Evolutionary conservation across 257 asterid species (phyloP).

Genomic region (Solanum tacnaense): DNA sequence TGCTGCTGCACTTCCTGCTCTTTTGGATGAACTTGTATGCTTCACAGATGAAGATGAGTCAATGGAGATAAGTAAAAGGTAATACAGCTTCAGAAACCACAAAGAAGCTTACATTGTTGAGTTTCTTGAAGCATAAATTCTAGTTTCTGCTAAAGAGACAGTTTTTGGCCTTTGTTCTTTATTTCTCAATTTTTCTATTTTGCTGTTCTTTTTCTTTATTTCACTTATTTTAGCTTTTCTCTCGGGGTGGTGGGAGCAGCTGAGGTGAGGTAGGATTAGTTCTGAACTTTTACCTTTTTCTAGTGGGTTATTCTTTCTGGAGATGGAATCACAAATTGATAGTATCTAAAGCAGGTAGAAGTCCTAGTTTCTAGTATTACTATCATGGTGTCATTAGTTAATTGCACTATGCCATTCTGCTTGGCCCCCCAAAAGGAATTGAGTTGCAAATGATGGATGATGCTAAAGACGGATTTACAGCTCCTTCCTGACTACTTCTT

Average conservation of each 20-base stretch:
- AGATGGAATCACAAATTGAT: neutral
- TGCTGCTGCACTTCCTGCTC: constrained; percentile 73
- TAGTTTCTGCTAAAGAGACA: neutral
- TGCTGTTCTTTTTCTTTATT: neutral
- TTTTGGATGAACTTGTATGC: constrained; percentile 85
- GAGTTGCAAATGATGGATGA: neutral
- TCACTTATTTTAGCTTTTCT: neutral
- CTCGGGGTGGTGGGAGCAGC: neutral
- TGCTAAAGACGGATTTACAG: neutral
- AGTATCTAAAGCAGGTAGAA: neutral
- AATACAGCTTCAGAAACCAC: neutral
- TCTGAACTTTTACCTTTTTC: neutral
- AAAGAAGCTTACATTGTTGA: neutral
- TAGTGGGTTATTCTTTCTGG: neutral
- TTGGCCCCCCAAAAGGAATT: neutral
- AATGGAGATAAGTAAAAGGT: constrained; percentile 67
- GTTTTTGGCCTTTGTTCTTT: neutral
- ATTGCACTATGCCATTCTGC: neutral
- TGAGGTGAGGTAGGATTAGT: neutral
- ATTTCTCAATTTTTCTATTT: neutral
- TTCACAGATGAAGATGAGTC: constrained; percentile 62
- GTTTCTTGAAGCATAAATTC: neutral
- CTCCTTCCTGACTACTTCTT: neutral
- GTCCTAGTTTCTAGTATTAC: neutral
- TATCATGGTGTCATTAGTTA: neutral